Percentiles rank a stretch among this genome's conserved stretches.
These are phyloP conservation scores for Bryoerythrophyllum caledonicum DNA, from an alignment of 225 moss, liverwort and hornwort species.

Conservation along the genomic window DNA sequence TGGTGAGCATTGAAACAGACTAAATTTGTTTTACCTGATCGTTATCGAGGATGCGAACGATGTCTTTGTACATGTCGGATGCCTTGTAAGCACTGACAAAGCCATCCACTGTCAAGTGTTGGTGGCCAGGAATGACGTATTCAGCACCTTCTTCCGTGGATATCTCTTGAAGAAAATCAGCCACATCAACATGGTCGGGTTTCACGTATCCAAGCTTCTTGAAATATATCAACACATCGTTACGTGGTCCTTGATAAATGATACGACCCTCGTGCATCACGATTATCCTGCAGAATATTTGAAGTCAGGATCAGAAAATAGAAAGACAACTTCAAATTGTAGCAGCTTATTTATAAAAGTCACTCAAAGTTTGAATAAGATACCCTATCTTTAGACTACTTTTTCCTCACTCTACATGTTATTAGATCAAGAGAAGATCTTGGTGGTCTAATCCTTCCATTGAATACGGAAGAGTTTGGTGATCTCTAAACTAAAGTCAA, in stretches of 20 bases:
- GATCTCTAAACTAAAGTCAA: no score
- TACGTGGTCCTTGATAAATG: constrained; percentile 76
- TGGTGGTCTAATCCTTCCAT: no score
- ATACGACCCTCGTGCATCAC: constrained; percentile 77
- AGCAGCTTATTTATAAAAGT: background rate
- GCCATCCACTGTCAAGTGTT: constrained; percentile 46
- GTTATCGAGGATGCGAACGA: constrained; percentile 59
- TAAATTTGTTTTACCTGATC: constrained; percentile 35
- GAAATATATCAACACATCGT: constrained; percentile 72
- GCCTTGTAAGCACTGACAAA: constrained; percentile 62
- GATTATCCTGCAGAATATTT: constrained; percentile 51
- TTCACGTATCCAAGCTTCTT: constrained; percentile 75
- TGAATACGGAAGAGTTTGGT: no score
- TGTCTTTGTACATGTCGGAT: constrained; percentile 71
- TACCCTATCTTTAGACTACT: no score
- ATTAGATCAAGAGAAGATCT: no score
- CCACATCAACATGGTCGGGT: constrained; percentile 80
- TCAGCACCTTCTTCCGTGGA: constrained; percentile 62
- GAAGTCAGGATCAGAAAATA: background rate
- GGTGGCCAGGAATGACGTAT: constrained; percentile 54
- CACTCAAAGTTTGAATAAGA: no score
- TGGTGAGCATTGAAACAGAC: background rate
- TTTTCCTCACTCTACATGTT: no score
- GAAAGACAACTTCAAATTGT: background rate
- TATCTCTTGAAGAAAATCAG: constrained; percentile 86